These are phyloP conservation scores for Vigna unguiculata DNA, from an alignment of 306 rosid species.

Conservation along the genomic window DNA sequence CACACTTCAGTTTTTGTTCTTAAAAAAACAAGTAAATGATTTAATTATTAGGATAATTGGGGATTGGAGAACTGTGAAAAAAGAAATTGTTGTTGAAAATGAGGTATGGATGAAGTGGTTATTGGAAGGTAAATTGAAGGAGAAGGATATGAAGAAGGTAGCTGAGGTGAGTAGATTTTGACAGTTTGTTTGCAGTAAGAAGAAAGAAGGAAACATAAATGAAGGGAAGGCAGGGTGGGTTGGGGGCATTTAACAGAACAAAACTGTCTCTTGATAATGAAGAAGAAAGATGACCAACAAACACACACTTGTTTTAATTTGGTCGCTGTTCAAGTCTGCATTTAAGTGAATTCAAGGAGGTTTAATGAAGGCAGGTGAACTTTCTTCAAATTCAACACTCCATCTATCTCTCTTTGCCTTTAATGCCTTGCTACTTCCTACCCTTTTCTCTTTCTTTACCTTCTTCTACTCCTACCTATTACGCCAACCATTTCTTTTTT, in stretches of 20 bases:
- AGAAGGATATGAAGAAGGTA: conserved; percentile 34
- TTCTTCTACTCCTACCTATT: background rate
- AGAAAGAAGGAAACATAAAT: conserved; percentile 65
- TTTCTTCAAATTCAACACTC: conserved; percentile 56
- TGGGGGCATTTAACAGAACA: conserved; percentile 70
- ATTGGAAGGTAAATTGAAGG: conserved; percentile 36
- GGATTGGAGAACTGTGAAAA: no score
- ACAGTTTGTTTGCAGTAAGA: conserved; percentile 46
- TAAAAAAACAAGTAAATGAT: no score
- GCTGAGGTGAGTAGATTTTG: conserved; percentile 46
- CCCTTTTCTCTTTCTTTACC: conserved; percentile 31
- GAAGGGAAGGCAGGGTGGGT: conserved; percentile 77
- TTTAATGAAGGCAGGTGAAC: conserved; percentile 87
- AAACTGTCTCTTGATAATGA: conserved; percentile 55
- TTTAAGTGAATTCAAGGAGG: conserved; percentile 85
- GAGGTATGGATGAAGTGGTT: background rate
- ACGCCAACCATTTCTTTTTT: no score
- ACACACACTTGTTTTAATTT: conserved; percentile 58
- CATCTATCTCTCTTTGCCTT: conserved; percentile 56
- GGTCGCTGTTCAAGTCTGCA: conserved; percentile 78
- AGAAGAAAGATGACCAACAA: conserved; percentile 56
- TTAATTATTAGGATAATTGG: no score
- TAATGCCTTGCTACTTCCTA: conserved; percentile 56
- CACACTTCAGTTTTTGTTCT: no score
- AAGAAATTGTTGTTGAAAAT: background rate